Conservation (phyloP, 2,329 filamentous ascomycete genomes). For the Nemania sp. region DNA sequence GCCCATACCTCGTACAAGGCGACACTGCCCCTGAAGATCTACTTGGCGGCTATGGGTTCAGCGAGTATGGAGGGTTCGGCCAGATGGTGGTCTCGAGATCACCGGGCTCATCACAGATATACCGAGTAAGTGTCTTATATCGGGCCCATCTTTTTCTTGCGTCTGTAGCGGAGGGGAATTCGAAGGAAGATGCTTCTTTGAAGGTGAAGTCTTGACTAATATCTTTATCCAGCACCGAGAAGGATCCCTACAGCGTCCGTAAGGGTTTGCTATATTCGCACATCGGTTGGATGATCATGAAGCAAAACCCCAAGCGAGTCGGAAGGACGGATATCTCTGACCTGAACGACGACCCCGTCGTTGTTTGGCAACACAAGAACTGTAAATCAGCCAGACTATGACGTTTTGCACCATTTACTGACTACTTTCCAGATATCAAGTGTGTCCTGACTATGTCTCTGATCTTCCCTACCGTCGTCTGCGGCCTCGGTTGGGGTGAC, state of each 20-base stretch:
- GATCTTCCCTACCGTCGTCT: constrained; percentile 60
- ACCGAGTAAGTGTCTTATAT: constrained; percentile 53
- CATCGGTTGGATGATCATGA: constrained; percentile 66
- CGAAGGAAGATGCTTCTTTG: not conserved
- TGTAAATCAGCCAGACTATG: constrained; percentile 40
- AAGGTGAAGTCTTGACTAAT: constrained; percentile 15
- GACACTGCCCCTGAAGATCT: constrained; percentile 58
- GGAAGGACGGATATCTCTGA: constrained; percentile 64
- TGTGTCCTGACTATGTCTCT: constrained; percentile 60
- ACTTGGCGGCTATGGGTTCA: constrained; percentile 60
- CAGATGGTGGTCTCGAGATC: constrained; percentile 62
- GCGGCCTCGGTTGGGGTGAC: constrained; percentile 62
- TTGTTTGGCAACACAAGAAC: constrained; percentile 63
- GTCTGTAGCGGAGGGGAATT: not conserved
- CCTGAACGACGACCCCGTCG: constrained; percentile 62
- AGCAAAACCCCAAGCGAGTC: constrained; percentile 65
- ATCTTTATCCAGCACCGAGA: constrained; percentile 53
- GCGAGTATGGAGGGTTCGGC: constrained; percentile 63
- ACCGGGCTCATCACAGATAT: constrained; percentile 64
- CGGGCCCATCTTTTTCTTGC: not conserved
- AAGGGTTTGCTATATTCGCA: constrained; percentile 64
- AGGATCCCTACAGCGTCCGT: constrained; percentile 65
- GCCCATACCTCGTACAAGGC: constrained; percentile 62
- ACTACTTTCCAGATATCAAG: constrained; percentile 54
- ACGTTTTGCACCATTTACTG: constrained; percentile 4